A percentile compares a stretch with the other conserved stretches of the same genome.
These are phyloP conservation scores for Theileria luwenshuni DNA, from an alignment of 169 alveolate genomes.

Conservation along the genomic window DNA sequence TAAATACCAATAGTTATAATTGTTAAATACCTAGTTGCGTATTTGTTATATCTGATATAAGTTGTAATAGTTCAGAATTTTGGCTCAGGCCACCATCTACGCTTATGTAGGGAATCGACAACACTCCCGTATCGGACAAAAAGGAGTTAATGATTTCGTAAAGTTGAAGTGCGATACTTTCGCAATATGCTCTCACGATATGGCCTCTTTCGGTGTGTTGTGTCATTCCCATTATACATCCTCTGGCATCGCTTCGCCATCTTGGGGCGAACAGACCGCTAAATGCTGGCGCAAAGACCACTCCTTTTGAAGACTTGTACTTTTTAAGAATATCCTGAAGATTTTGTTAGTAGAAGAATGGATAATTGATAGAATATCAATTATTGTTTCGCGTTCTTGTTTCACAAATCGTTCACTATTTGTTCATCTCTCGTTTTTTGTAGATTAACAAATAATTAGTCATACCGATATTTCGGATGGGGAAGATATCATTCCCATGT, in stretches of 20 bases:
- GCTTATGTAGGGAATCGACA: conserved; percentile 73
- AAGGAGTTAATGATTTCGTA: conserved; percentile 75
- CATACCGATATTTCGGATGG: conserved; percentile 76
- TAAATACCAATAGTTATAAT: too few species aligned
- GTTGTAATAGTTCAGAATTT: conserved; percentile 81
- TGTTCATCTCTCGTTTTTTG: too few species aligned
- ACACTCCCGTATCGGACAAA: conserved; percentile 62
- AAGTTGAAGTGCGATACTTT: conserved; percentile 88
- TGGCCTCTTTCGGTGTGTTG: conserved; percentile 84
- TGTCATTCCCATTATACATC: conserved; percentile 88
- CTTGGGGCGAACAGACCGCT: conserved; percentile 93
- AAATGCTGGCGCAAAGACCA: conserved; percentile 91
- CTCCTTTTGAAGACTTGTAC: conserved; percentile 86
- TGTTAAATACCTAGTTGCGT: conserved; percentile 72
- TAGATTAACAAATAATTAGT: too few species aligned
- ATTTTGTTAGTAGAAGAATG: neutral
- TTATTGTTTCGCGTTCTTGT: neutral
- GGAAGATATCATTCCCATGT: conserved; percentile 68
- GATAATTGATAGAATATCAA: neutral
- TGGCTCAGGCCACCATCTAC: conserved; percentile 92
- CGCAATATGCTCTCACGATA: conserved; percentile 87
- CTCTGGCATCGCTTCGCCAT: conserved; percentile 92
- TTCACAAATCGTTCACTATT: neutral
- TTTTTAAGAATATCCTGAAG: conserved; percentile 57
- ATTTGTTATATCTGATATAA: conserved; percentile 81